A percentile compares a stretch with the other conserved stretches of the same genome.
Evolutionary conservation across 441 rosid species (phyloP).

Genomic region (Mallotus repandus): DNA sequence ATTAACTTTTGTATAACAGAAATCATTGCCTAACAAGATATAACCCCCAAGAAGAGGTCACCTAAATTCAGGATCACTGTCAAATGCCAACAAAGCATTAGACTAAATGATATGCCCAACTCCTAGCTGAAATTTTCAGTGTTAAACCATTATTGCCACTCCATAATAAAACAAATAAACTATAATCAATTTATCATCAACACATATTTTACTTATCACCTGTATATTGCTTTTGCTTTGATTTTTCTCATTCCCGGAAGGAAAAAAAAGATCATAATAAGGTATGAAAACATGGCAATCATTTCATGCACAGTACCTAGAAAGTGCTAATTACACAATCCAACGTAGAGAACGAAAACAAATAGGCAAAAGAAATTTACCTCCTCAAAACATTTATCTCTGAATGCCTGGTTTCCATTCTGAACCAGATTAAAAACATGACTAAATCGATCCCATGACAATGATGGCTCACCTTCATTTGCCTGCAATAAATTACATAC

Average conservation of each 20-base stretch:
- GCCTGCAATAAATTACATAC: slow-evolving; percentile 40
- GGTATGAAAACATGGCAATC: too few species aligned
- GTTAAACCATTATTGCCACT: not conserved
- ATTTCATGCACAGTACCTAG: not conserved
- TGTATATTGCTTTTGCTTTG: not conserved
- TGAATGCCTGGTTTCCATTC: slow-evolving; percentile 67
- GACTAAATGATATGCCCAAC: not conserved
- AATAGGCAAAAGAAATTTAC: slow-evolving; percentile 27
- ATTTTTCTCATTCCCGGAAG: not conserved
- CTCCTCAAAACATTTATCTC: slow-evolving; percentile 65
- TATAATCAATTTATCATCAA: not conserved
- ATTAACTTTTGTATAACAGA: not conserved
- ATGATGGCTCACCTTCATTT: slow-evolving; percentile 62
- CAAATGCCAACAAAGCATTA: not conserved
- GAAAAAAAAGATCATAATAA: not conserved
- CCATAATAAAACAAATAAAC: not conserved
- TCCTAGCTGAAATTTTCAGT: not conserved
- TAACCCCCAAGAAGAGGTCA: not conserved
- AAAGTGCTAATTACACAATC: too few species aligned
- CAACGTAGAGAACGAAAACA: too few species aligned
- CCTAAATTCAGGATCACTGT: not conserved
- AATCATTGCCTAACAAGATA: not conserved
- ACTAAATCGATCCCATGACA: slow-evolving; percentile 54
- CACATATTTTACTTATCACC: not conserved
- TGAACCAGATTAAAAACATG: slow-evolving; percentile 59